Evolutionary conservation across 495 filamentous ascomycete species (phyloP).

Genomic region (Hypomontagnella monticulosa): DNA sequence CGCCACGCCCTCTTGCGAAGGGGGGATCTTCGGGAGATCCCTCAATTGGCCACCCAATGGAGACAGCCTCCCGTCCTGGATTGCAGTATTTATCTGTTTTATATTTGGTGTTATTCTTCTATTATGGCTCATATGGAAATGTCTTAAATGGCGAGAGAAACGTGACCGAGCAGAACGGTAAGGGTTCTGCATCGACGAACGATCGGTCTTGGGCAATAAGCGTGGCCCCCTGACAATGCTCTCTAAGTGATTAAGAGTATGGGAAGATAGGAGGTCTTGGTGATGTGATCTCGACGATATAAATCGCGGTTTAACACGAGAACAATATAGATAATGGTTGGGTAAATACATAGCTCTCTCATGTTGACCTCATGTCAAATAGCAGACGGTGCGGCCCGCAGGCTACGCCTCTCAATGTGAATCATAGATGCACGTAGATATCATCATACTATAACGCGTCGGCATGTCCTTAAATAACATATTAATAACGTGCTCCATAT

Average conservation of each 20-base stretch:
- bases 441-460: background rate
- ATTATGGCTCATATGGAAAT: slow-evolving; percentile 17
- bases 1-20: background rate
- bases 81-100: slow-evolving; percentile 18
- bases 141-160: background rate
- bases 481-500: slow-evolving; percentile 6
- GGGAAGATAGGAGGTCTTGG: too few relatives aligned
- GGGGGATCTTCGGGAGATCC: background rate
- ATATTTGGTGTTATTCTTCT: slow-evolving; percentile 1
- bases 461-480: slow-evolving; percentile 1
- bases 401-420: slow-evolving; percentile 1
- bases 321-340: too few relatives aligned
- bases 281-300: too few relatives aligned
- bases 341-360: background rate
- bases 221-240: too few relatives aligned
- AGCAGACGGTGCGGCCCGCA: background rate
- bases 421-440: background rate
- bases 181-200: background rate
- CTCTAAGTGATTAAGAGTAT: too few relatives aligned
- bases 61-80: slow-evolving; percentile 26
- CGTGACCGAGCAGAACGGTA: background rate
- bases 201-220: background rate
- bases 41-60: slow-evolving; percentile 28
- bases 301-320: too few relatives aligned
- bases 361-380: slow-evolving; percentile 8